Base-by-base conservation (phyloP, 2,329 filamentous ascomycete species). In the Sarocladium kiliense region DNA sequence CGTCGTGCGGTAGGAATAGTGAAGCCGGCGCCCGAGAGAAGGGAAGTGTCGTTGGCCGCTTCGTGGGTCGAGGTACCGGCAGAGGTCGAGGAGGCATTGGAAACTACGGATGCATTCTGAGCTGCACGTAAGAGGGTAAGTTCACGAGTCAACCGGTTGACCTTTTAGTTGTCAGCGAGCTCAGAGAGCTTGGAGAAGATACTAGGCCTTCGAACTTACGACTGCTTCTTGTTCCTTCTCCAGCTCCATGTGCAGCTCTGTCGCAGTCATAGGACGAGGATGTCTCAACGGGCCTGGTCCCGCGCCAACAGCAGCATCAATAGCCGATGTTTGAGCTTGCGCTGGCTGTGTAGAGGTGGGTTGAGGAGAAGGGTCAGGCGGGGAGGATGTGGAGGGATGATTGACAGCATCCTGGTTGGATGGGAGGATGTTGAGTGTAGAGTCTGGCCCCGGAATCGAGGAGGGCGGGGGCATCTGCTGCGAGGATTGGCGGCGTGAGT, bases 151-250 rank as follows among this genome's bases (percentile, higher is more conserved):
- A 97, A 79, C 32, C 93, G 90, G 74, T 97, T 97, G 58, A 97
- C 89, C 90, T 93, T 3, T 49, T 7, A 12, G n/a, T n/a, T n/a
- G n/a, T n/a, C n/a, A n/a, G n/a, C n/a, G n/a, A n/a, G n/a, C n/a
- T n/a, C n/a, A n/a, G n/a, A n/a, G n/a, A n/a, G n/a, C n/a, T n/a
- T n/a, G n/a, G n/a, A n/a, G n/a, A n/a, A n/a, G 19, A 41, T 26
- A 14, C n/a, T 21, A 12, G 21, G 44, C 12, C 7, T 23, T 39
- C 5, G 19, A 34, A 74, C 84, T 60, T 78, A 94, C 92, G 64
- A 97, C 87, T 34, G 91, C 89, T 71, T 97, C 93, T 64, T 97
- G 92, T 68, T 97, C 93, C 71, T 95, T 94, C 72, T 97, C 93
- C 25, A 97, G 78, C 73, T 96, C 85, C 57, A 89, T 78, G 70